Evolutionary conservation across 148 eudicot genomes (phyloP).

Genomic region (Rhododendron mucronatum): DNA sequence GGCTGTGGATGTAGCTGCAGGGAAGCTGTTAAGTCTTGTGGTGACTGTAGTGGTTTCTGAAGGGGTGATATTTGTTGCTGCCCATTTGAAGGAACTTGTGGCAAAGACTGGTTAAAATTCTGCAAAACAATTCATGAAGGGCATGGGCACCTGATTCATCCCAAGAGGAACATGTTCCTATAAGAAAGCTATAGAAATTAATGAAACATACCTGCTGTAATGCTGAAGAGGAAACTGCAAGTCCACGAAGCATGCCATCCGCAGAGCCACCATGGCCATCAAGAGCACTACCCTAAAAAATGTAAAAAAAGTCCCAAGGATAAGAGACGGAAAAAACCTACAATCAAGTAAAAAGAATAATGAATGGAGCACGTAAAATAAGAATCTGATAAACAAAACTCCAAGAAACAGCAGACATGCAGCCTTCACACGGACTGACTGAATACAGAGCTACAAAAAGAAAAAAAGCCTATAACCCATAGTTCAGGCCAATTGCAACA

Average conservation of each 20-base stretch:
- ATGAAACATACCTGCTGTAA: conserved; percentile 38
- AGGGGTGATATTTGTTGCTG: conserved; percentile 51
- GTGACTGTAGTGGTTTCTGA: conserved; percentile 54
- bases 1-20: conserved; percentile 38
- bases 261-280: conserved; percentile 37
- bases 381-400: neutral
- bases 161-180: neutral
- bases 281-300: conserved; percentile 44
- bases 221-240: conserved; percentile 37
- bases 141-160: neutral
- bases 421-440: neutral
- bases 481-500: neutral
- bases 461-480: neutral
- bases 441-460: neutral
- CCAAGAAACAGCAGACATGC: neutral
- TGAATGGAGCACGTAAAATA: neutral
- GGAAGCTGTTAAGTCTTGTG: conserved; percentile 49
- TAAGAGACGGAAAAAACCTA: neutral
- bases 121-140: conserved; percentile 5
- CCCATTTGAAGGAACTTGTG: conserved; percentile 35
- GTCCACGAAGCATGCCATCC: conserved; percentile 41
- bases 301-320: neutral
- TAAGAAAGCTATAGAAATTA: conserved; percentile 1
- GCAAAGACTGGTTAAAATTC: conserved; percentile 40
- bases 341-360: neutral